Conservation (phyloP, 108 stramenopile species). For the Licmophora abbreviata region DNA sequence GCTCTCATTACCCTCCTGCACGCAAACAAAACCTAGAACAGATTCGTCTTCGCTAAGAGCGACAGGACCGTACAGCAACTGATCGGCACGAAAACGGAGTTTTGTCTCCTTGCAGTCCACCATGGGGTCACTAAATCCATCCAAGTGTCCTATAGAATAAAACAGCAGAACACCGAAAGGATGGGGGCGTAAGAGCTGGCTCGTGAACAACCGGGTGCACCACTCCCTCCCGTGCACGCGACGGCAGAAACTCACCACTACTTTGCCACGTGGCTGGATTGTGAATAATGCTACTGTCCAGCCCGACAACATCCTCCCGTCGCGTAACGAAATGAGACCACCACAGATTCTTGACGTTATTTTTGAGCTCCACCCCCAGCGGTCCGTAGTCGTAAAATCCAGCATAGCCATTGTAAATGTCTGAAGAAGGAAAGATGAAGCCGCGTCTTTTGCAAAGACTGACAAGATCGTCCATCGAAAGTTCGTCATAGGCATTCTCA, state of each 20-base stretch:
- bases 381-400: slow-evolving; percentile 99
- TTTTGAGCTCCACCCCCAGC: slow-evolving; percentile 82
- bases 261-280: slow-evolving; percentile 93
- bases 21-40: slow-evolving; percentile 76
- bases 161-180: slow-evolving; percentile 1
- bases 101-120: slow-evolving; percentile 94
- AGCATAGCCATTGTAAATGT: slow-evolving; percentile 95
- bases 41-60: slow-evolving; percentile 28
- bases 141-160: slow-evolving; percentile 79
- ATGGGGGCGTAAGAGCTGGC: too few species aligned
- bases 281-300: slow-evolving; percentile 91
- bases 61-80: slow-evolving; percentile 73
- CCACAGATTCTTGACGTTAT: slow-evolving; percentile 88
- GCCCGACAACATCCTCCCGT: slow-evolving; percentile 88
- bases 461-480: slow-evolving; percentile 83
- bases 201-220: too few species aligned
- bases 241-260: slow-evolving; percentile 50
- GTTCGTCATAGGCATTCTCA: slow-evolving; percentile 23
- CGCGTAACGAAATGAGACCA: slow-evolving; percentile 88
- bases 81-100: slow-evolving; percentile 92
- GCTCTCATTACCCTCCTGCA: slow-evolving; percentile 77
- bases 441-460: slow-evolving; percentile 92
- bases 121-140: slow-evolving; percentile 97
- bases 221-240: too few species aligned
- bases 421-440: slow-evolving; percentile 92